These are phyloP conservation scores for Chondrus crispus DNA, from an alignment of 23 red algal genomes.

Conservation along the genomic window DNA sequence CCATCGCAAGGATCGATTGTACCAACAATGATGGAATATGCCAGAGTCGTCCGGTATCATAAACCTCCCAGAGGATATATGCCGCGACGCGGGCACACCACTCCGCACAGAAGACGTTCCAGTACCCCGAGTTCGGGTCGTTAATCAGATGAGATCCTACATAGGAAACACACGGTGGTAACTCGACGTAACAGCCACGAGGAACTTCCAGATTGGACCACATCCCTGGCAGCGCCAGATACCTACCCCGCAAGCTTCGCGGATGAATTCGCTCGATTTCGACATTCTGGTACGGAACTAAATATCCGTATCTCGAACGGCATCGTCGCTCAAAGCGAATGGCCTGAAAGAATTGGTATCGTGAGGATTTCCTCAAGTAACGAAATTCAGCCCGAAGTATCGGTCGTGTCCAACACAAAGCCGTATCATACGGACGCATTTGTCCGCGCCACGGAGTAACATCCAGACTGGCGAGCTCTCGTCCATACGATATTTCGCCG, in stretches of 20 bases:
- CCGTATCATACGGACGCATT: neutral
- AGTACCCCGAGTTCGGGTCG: neutral
- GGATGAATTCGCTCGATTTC: neutral
- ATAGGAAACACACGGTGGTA: neutral
- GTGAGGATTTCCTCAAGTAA: neutral
- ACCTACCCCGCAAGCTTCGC: neutral
- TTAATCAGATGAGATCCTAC: neutral
- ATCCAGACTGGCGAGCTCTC: neutral
- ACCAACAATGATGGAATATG: neutral
- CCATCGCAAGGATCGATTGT: neutral
- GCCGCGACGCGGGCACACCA: neutral
- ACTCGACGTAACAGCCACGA: neutral
- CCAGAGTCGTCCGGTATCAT: neutral
- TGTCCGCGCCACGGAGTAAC: neutral
- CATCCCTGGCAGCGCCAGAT: neutral
- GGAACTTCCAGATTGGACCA: neutral
- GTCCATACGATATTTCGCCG: neutral
- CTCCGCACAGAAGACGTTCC: neutral
- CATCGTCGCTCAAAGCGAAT: neutral
- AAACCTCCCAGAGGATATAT: neutral
- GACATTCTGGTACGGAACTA: neutral
- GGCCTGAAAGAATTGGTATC: neutral
- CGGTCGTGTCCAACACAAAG: neutral
- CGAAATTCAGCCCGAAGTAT: constrained; percentile 5
- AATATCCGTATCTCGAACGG: neutral